Evolutionary conservation across 2,329 filamentous ascomycete genomes (phyloP).

Genomic region (Emergomyces orientalis): DNA sequence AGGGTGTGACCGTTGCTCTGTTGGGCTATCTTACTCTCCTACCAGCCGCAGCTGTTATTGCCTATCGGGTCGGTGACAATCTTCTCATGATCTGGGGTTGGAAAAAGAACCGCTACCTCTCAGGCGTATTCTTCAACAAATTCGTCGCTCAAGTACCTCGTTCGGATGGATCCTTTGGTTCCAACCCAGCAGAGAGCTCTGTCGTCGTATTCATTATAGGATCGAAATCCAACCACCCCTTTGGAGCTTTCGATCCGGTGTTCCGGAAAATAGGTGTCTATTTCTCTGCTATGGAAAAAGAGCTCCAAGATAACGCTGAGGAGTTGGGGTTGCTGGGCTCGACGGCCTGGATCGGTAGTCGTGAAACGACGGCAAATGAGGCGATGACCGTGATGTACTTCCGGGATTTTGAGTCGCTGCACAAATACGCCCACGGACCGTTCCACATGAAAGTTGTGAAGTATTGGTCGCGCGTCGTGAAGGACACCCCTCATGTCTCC

Average conservation of each 20-base stretch:
- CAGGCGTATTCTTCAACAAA: neutral
- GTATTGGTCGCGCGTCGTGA: neutral
- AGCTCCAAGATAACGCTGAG: neutral
- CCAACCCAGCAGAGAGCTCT: neutral
- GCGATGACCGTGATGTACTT: neutral
- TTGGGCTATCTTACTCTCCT: neutral
- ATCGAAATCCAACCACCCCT: neutral
- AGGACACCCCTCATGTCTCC: neutral
- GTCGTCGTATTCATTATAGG: slow-evolving; percentile 1
- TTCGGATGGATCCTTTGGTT: neutral
- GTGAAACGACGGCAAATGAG: neutral
- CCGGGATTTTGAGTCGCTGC: slow-evolving; percentile 1
- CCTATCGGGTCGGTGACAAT: neutral
- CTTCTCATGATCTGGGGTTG: slow-evolving; percentile 1
- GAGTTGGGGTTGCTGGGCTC: neutral
- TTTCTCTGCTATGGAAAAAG: neutral
- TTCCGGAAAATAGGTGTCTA: neutral
- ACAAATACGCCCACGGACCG: slow-evolving; percentile 2
- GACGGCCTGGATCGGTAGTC: neutral
- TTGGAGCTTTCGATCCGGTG: neutral
- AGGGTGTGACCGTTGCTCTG: neutral
- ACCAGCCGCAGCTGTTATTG: neutral
- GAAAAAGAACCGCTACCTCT: slow-evolving; percentile 3
- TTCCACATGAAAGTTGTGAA: neutral
- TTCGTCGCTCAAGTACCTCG: neutral